phyloP scores from a whole-genome alignment of 257 asterid species.

The Striga asiatica region DNA sequence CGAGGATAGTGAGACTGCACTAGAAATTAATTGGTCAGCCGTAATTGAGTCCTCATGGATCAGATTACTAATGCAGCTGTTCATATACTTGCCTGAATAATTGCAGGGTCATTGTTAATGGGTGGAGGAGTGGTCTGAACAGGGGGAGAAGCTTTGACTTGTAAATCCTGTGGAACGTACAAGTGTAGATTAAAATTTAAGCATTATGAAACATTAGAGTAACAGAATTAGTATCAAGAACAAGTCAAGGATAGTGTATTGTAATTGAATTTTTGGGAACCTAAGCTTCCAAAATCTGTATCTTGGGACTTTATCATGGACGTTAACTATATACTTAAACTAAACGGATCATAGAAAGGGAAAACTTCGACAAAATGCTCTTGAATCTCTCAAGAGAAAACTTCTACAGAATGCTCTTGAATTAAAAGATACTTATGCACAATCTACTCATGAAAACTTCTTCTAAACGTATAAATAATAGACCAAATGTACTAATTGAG shows the following conservation, averaged over 20 bases:
- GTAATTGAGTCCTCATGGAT: slow-evolving; percentile 1
- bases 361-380: too few relatives aligned
- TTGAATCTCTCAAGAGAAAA: background rate
- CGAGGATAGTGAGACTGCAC: slow-evolving; percentile 89
- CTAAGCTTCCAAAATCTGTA: too few relatives aligned
- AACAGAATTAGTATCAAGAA: background rate
- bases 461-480: background rate
- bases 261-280: too few relatives aligned
- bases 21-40: slow-evolving; percentile 14
- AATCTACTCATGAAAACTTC: background rate
- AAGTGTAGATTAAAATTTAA: background rate
- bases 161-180: slow-evolving; percentile 81
- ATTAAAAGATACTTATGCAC: background rate
- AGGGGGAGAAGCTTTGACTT: slow-evolving; percentile 89
- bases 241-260: background rate
- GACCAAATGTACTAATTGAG: background rate
- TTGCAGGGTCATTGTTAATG: slow-evolving; percentile 83
- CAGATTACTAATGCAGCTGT: background rate
- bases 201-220: too few relatives aligned
- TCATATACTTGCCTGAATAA: slow-evolving; percentile 64
- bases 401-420: too few relatives aligned
- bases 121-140: slow-evolving; percentile 52
- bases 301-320: too few relatives aligned
- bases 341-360: too few relatives aligned
- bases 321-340: too few relatives aligned